Evolutionary conservation across 2,329 filamentous ascomycete genomes (phyloP), one percentile per base, ranked within the genome.

Genomic region (Epichloe festucae): DNA sequence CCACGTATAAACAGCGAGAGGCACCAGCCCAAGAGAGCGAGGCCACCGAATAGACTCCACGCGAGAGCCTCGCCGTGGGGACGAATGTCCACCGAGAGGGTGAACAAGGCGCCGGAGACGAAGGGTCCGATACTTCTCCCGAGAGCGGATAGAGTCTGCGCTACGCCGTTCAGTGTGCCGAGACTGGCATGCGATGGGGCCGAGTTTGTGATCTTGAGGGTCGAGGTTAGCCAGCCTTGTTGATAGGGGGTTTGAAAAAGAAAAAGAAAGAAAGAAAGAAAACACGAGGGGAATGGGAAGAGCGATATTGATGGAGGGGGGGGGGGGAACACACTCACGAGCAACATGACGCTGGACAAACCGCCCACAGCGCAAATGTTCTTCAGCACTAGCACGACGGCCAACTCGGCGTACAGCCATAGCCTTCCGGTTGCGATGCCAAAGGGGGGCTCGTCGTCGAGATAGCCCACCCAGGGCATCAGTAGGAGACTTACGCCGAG

Each of bases 311-410:
- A 21, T 21, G 4, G 7, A 21, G 10, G 19, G 40, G 40, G 40
- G 40, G 5, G 6, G 11, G 19, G 17, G 10, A 1, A 19, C 4
- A 73, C 8, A 73, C 82, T 67, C 73, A 93, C 88, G 66, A 98
- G 69, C 15, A 94, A 74, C 68, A 97, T 80, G 3, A 91, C 89
- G 63, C 89, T 93, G 2, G 90, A 95, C 54, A 98, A 66, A 0
- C 91, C 91, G 7, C 89, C 89, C 0, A 98, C 89, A 2, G 89
- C 82, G 52, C 89, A 89, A 10, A 96, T 82, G 12, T 91, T 96
- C 69, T 96, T 97, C 51, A 96, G 70, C 12, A 96, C 77, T 42
- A 98, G 70, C 0, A 94, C 81, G 14, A 81, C 64, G 0, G 86
- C 89, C n/a, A 97, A 70, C 65, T 97, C 89, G 3, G 79, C 63